Evolutionary conservation across 73 alveolate genomes (phyloP), one percentile per base, ranked within the genome.

Genomic region (Paramecium biaurelia): DNA sequence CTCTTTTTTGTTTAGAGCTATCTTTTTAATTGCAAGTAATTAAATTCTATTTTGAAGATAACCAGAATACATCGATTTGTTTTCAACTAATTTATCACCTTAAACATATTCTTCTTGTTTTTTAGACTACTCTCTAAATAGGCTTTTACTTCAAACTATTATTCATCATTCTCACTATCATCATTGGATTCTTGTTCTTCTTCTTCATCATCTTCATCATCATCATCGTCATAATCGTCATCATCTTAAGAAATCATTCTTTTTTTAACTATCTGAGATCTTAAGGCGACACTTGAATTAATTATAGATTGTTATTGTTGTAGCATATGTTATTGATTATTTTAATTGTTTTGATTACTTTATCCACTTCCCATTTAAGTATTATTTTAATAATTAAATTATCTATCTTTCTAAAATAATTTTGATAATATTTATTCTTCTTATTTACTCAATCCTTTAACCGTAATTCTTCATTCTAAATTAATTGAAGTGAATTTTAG

Each of bases 121-220:
- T 53, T 53, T 53, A 53, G 68, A n/a, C 68, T 63, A 32, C 84
- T 30, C 45, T 63, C 84, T 63, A 63, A 63, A 63, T 63, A 63
- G 41, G 84, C 24, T 30, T 7, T 30, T 63, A 63, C 41, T 63
- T 63, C 84, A 30, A 30, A 32, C 45, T 30, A 63, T 30, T 26
- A 26, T 63, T 63, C 84, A 0, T 63, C 84, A 63, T 63, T 32
- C 30, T 63, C 84, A 26, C 45, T 63, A 26, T 63, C 84, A 5
- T 63, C 84, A 63, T 63, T 32, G 7, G 84, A 63, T 24, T 63
- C 15, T 63, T 23, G 26, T 18, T 63, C 84, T 14, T 63, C 84
- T 63, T 63, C 84, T 3, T 28, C 53, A 26, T 63, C 84, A 63
- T 63, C 84, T 4, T 63, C 84, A 24, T 63, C 84, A 38, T 38